Evolutionary conservation across 257 asterid species (phyloP).

Genomic region (Solanum arcanum): DNA sequence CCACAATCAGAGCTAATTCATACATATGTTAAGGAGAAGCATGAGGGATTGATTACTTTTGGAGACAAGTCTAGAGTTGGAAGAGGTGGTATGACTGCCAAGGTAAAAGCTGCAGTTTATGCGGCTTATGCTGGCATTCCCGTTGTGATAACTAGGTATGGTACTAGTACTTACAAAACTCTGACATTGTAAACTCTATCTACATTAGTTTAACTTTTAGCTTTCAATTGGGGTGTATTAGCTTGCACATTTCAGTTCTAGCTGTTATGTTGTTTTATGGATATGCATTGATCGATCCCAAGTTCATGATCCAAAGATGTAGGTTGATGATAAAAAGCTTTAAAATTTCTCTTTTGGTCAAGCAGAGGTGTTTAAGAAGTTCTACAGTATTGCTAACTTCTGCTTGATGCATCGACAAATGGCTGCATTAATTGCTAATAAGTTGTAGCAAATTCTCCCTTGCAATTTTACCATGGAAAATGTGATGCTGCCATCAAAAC

Average conservation of each 20-base stretch:
- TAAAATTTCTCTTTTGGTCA: neutral
- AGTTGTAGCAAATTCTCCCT: neutral
- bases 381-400: neutral
- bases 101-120: conserved; percentile 71
- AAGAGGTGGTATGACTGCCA: conserved; percentile 90
- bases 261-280: neutral
- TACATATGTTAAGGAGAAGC: conserved; percentile 52
- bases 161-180: neutral
- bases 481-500: neutral
- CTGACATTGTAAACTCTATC: neutral
- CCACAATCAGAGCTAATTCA: conserved; percentile 59
- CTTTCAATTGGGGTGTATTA: neutral
- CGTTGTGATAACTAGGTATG: conserved; percentile 68
- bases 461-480: neutral
- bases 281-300: neutral
- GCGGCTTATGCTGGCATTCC: conserved; percentile 70
- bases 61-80: conserved; percentile 92
- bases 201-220: neutral
- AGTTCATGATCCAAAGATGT: neutral
- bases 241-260: neutral
- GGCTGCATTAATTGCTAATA: neutral
- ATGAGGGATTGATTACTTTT: conserved; percentile 47
- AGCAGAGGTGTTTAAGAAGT: neutral
- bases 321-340: neutral
- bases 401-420: neutral